Base-by-base conservation (phyloP, 2,329 filamentous ascomycete species). In the Didymellaceae sp. region DNA sequence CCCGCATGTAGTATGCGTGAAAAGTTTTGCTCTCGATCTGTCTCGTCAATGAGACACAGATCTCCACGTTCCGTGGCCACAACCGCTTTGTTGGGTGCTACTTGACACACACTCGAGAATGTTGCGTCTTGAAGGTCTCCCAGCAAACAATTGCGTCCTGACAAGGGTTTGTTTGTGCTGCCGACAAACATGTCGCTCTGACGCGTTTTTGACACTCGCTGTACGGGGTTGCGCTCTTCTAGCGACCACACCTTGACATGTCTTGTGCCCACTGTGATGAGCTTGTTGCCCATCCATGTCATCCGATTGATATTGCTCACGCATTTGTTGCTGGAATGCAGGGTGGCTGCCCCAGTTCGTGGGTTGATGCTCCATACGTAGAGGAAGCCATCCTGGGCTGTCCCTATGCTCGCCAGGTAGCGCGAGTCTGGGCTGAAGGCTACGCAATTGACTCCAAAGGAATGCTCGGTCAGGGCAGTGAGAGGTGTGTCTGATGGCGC, bases 181-280 rank as follows among this genome's bases (percentile, higher is more conserved):
- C 68, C 62, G 37, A 68, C 58, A 45, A 66, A 84, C 9, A 62
- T 41, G 20, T 74, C 68, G 52, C 69, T 70, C 48, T 69, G 69
- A 24, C 72, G 70, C 6, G 58, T 42, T 46, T 69, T 72, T 10
- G 62, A 55, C 0, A 61, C 45, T 17, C 89, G 87, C 17, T 88
- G 88, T 8, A 40, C 24, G 16, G 57, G 39, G 32, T 68, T 78
- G 48, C 65, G 75, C 20, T 93, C 90, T 26, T 94, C 89, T 9
- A 94, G 82, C 60, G 87, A 87, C 94, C 94, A 99, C 41, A 95
- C 83, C 74, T 97, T 97, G 71, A 97, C 85, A 75, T 97, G 93
- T 20, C 94, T 86, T 42, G 94, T 88, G 11, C 94, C 94, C 18
- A 94, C 84, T 17, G 93, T 97, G 51, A 99, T 80, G 43, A 99